Conservation (phyloP, 345 rosid species). For the Microthlaspi erraticum region DNA sequence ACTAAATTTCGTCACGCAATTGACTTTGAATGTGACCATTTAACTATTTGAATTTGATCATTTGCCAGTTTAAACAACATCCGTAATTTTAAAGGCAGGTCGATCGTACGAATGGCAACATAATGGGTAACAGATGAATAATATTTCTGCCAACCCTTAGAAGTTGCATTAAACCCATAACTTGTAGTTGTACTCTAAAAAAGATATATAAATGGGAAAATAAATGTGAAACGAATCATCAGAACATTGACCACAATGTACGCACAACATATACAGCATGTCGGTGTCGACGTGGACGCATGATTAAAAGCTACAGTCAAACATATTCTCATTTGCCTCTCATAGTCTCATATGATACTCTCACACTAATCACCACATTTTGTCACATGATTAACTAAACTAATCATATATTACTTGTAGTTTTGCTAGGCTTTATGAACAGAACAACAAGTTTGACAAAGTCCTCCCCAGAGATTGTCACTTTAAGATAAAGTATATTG, state of each 20-base stretch:
- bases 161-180: slow-evolving; percentile 14
- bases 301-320: slow-evolving; percentile 24
- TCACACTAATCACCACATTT: slow-evolving; percentile 9
- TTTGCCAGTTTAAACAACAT: not conserved
- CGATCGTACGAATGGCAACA: too few relatives aligned
- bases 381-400: slow-evolving; percentile 4
- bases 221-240: slow-evolving; percentile 21
- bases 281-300: slow-evolving; percentile 25
- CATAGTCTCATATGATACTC: not conserved
- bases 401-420: not conserved
- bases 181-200: not conserved
- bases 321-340: slow-evolving; percentile 16
- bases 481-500: not conserved
- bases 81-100: not conserved
- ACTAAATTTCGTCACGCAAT: not conserved
- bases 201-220: not conserved
- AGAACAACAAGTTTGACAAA: slow-evolving; percentile 7
- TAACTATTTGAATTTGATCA: not conserved
- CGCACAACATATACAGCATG: slow-evolving; percentile 28
- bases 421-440: slow-evolving; percentile 2
- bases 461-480: not conserved
- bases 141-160: not conserved
- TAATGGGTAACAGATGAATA: not conserved
- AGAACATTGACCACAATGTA: slow-evolving; percentile 36
- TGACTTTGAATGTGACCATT: not conserved